Evolutionary conservation across 257 asterid genomes (phyloP).

Genomic region (Henckelia pumila): DNA sequence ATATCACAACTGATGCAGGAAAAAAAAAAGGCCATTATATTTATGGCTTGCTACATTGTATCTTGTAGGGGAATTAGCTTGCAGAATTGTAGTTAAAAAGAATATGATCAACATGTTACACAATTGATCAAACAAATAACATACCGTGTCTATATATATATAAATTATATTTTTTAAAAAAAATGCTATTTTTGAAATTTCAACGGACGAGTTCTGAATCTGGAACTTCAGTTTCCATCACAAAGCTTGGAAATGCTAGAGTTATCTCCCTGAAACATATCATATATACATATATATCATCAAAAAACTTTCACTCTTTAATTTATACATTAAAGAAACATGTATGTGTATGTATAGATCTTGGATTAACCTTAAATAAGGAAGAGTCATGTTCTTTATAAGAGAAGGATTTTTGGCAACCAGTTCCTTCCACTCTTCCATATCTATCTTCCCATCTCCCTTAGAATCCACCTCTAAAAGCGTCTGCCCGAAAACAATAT

Average conservation of each 20-base stretch:
- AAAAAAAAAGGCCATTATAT: too few species aligned
- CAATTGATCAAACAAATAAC: too few species aligned
- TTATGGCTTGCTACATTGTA: too few species aligned
- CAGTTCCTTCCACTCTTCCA: slow-evolving; percentile 77
- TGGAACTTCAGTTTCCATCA: slow-evolving; percentile 58
- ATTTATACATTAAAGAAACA: background rate
- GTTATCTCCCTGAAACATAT: slow-evolving; percentile 67
- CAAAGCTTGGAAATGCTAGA: slow-evolving; percentile 73
- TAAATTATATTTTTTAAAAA: too few species aligned
- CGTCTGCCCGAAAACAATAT: slow-evolving; percentile 34
- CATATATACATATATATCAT: too few species aligned
- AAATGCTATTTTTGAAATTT: slow-evolving; percentile 18
- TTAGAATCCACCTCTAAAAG: slow-evolving; percentile 58
- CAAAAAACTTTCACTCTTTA: too few species aligned
- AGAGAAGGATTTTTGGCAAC: slow-evolving; percentile 80
- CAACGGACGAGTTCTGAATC: slow-evolving; percentile 64
- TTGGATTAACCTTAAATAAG: slow-evolving; percentile 63
- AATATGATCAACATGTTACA: too few species aligned
- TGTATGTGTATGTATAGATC: too few species aligned
- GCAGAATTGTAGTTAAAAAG: too few species aligned
- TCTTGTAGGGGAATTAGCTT: too few species aligned
- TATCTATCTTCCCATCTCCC: slow-evolving; percentile 84
- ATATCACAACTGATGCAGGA: too few species aligned
- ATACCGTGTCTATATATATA: too few species aligned
- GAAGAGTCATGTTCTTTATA: slow-evolving; percentile 85